These are phyloP conservation scores for Elsinoe necatrix DNA, from an alignment of 2,329 filamentous ascomycete genomes.

Conservation along the genomic window DNA sequence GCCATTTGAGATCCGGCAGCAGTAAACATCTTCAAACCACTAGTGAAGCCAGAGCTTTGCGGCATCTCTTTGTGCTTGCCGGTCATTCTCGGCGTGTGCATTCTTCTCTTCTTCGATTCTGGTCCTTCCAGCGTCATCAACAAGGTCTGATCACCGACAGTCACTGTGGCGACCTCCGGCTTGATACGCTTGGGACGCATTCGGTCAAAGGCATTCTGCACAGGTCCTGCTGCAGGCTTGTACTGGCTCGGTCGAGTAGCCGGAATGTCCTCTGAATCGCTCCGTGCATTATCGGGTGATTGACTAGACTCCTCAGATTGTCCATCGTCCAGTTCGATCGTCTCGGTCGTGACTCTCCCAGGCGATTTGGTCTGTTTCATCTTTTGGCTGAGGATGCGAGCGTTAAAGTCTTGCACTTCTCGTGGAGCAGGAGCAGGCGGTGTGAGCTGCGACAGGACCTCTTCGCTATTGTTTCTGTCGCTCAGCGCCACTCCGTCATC, in stretches of 20 bases:
- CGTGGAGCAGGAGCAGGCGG: constrained; percentile 20
- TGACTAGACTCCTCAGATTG: neutral
- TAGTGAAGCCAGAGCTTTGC: constrained; percentile 30
- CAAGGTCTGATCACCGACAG: constrained; percentile 59
- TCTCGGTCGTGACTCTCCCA: constrained; percentile 9
- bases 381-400: constrained; percentile 30
- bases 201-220: constrained; percentile 55
- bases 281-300: neutral
- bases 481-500: constrained; percentile 8
- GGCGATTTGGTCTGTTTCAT: constrained; percentile 20
- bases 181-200: constrained; percentile 56
- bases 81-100: constrained; percentile 33
- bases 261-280: constrained; percentile 24
- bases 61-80: constrained; percentile 40
- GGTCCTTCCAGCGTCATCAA: constrained; percentile 53
- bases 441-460: constrained; percentile 24
- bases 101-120: constrained; percentile 41
- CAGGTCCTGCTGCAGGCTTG: constrained; percentile 35
- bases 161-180: constrained; percentile 63
- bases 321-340: constrained; percentile 3
- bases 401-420: constrained; percentile 34
- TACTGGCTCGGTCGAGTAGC: constrained; percentile 25
- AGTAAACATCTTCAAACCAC: constrained; percentile 44
- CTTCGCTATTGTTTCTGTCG: constrained; percentile 21
- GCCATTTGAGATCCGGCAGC: constrained; percentile 44